Evolutionary conservation across 1,284 basidiomycete genomes (phyloP), one percentile per base, ranked within the genome.

Genomic region (Boletus calvinii): DNA sequence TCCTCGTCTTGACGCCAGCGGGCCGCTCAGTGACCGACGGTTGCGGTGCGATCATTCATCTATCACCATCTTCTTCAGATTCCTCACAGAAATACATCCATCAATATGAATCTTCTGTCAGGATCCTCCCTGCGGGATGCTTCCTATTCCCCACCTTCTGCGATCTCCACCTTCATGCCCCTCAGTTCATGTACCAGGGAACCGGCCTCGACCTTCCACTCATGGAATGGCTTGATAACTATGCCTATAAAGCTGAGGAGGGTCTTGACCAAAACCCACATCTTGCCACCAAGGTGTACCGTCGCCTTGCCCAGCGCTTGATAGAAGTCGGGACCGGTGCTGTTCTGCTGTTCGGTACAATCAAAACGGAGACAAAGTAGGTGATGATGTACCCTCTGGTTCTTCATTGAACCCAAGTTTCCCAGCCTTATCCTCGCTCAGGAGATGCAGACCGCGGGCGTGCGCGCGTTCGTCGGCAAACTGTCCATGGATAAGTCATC

Each of bases 161-260:
- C 58, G 92, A 93, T 66, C 73, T 90, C 9, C 91, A 93, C 64
- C 76, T 93, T 0, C 92, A 94, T 65, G 90, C 90, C 0, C 90
- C 91, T 1, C 92, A 94, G 64, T 92, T 88, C 64, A 75, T 92
- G 35, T 93, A 92, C 56, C 86, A 90, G 55, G 92, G 92, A 3
- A 91, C 84, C 6, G 91, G 91, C 0, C 76, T 93, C 6, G 87
- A 94, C 64, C 77, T 91, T 4, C 88, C 91, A 0, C 72, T 94
- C 34, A 87, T 93, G 84, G 70, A 89, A 62, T 94, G 92, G 92
- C 74, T 92, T 5, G 76, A 89, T 52, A 76, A 78, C 40, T 91
- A 90, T 59, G 84, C 87, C 1, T 92, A 87, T 65, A 82, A 83
- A 57, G 87, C 90, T 0, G 92, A 94, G 65, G 83, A 89, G 59